Evolutionary conservation across 2,329 filamentous ascomycete genomes (phyloP), one percentile per base, ranked within the genome.

Genomic region (Teratosphaeria pseudoeucalypti): DNA sequence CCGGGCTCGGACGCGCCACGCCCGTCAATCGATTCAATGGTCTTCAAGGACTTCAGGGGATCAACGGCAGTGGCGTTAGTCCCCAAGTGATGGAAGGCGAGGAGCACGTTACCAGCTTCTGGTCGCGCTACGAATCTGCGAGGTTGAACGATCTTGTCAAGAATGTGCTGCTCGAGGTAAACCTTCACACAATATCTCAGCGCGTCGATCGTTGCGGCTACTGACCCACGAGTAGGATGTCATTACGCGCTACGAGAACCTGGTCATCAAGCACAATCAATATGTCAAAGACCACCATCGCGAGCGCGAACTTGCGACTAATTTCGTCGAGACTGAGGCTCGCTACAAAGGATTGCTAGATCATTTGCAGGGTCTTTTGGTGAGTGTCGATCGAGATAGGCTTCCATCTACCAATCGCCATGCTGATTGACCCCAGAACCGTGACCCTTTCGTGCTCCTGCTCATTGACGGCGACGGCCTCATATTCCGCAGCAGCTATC

Each of bases 381-480:
- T 54, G 43, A 23, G 43, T 49, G 16, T 19, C 10, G n/a, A 19
- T 23, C 19, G 43, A 19, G 1, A 6, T 7, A 16, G 9, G 11
- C 16, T 2, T 19, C 5, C 1, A 19, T 23, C 10, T 10, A 6
- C 11, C 43, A 49, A 16, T 23, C 2, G 19, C 19, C 16, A n/a
- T 2, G 19, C 43, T 49, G n/a, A 49, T 11, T 19, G n/a, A 54
- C 16, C 34, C 12, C 63, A 76, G 71, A 72, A 81, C 27, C 77
- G 78, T 32, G 81, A 82, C 61, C 78, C 82, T 0, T 86, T 85
- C 64, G 80, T 82, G 3, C 73, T 86, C 2, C 79, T 86, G 16
- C 72, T 87, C 1, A 74, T 87, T 23, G 84, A 87, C 61, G 84
- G 83, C 23, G 82, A 86, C 68, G 81, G 80, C 56, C 84, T 85